Base-by-base conservation (phyloP, 2,329 filamentous ascomycete genomes). In the Xylaria sp. region DNA sequence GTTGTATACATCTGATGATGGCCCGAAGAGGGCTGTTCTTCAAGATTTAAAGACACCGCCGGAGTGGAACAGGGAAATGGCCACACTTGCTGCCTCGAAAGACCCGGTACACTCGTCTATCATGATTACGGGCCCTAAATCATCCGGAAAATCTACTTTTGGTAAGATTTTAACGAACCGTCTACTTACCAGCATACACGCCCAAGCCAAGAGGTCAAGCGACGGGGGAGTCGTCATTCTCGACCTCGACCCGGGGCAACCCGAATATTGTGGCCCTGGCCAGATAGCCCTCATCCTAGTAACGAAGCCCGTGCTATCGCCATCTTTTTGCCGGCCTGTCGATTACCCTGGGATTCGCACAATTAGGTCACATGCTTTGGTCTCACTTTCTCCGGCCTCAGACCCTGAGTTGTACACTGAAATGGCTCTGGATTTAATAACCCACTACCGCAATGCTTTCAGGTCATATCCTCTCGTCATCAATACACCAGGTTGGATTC, bases 201-300 rank as follows among this genome's bases (percentile, higher is more conserved):
- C 63, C 55, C 62, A 63, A 58, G 63, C 68, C 67, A 70, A 68
- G 67, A 67, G 37, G 38, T 60, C 63, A 46, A 68, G 62, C 43
- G 62, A 60, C 19, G 53, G 57, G 6, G 73, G 75, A 51, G 78
- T 89, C 25, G 82, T 81, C 56, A 78, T 90, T n/a, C 80, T 95
- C 6, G 91, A 95, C 68, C 80, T 94, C 9, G 91, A 95, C 71
- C 89, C 90, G 0, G 89, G 88, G 0, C 90, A 93, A 69, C 90
- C 91, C 2, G 91, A 93, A 71, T 93, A 90, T 72, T 85, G 85
- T 0, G 82, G 88, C 1, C 85, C 88, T 0, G 90, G 91, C 0
- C 87, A 89, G 13, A 71, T 94, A 19, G 90, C 90, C 1, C 83
- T 94, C 3, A 78, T 88, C 13, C 80, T 85, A 27, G 75, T 93